phyloP scores from a whole-genome alignment of 2,329 filamentous ascomycete genomes.

The Stylonectria norvegica region DNA sequence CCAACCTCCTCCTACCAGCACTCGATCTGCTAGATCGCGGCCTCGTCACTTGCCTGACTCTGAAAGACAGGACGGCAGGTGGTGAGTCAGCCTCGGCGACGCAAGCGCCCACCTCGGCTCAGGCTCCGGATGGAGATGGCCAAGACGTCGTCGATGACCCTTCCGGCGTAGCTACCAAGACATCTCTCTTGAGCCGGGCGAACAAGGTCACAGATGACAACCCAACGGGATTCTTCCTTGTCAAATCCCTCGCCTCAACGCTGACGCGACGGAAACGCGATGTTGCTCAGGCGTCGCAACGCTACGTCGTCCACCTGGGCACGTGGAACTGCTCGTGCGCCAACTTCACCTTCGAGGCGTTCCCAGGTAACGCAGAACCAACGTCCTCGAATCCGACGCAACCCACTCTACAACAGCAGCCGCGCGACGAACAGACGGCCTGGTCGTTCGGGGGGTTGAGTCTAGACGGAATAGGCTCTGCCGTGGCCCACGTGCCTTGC shows the following conservation, averaged over 20 bases:
- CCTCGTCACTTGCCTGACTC: conserved; percentile 58
- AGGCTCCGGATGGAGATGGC: background rate
- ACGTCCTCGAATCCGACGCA: too few species aligned
- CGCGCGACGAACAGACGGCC: conserved; percentile 5
- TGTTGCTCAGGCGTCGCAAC: conserved; percentile 11
- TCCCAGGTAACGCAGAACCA: conserved; percentile 35
- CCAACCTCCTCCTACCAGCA: conserved; percentile 74
- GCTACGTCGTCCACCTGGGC: conserved; percentile 68
- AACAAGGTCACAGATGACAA: background rate
- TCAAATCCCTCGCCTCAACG: conserved; percentile 55
- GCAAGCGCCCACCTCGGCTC: background rate
- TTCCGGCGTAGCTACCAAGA: background rate
- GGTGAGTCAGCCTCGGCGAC: too few species aligned
- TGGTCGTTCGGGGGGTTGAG: conserved; percentile 52
- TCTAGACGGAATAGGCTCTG: conserved; percentile 31
- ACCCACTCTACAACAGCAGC: too few species aligned
- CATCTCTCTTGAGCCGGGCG: too few species aligned
- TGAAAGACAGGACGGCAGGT: too few species aligned
- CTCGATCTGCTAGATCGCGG: conserved; percentile 81
- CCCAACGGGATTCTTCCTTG: conserved; percentile 51
- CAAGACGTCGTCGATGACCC: conserved; percentile 17
- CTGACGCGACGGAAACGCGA: conserved; percentile 23
- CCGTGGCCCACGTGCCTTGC: conserved; percentile 45
- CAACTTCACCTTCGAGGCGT: conserved; percentile 72
- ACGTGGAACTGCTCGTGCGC: conserved; percentile 92